These are phyloP conservation scores for Phytophthora tentaculata DNA, from an alignment of 352 stramenopile species.

Conservation along the genomic window DNA sequence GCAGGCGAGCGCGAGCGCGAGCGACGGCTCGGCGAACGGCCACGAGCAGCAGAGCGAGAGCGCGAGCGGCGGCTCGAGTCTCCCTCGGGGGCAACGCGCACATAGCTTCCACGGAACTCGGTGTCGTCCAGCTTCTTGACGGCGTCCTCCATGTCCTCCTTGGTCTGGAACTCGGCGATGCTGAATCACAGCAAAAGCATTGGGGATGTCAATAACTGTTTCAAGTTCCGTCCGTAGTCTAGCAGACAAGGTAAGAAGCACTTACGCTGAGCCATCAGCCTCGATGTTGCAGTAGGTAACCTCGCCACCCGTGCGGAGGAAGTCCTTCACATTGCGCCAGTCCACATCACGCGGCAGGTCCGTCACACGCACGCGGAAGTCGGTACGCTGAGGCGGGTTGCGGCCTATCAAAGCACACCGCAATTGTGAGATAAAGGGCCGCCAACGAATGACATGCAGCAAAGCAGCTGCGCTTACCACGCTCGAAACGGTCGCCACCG, in stretches of 20 bases:
- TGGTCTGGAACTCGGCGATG: constrained; percentile 80
- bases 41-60: constrained; percentile 67
- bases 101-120: constrained; percentile 86
- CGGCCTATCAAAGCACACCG: constrained; percentile 41
- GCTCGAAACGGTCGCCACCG: constrained; percentile 63
- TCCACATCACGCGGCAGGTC: constrained; percentile 80
- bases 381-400: constrained; percentile 76
- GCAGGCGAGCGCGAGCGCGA: constrained; percentile 76
- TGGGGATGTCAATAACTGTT: constrained; percentile 10
- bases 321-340: constrained; percentile 91
- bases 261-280: constrained; percentile 82
- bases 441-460: neutral
- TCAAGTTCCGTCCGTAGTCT: neutral
- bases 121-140: constrained; percentile 90
- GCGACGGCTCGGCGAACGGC: constrained; percentile 59
- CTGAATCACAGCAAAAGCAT: constrained; percentile 35
- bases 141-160: constrained; percentile 86
- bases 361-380: constrained; percentile 80
- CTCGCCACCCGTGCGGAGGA: constrained; percentile 81
- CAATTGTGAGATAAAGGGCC: neutral
- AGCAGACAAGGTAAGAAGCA: constrained; percentile 8
- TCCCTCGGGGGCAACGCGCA: constrained; percentile 67
- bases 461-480: constrained; percentile 43
- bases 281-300: constrained; percentile 89
- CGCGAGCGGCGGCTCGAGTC: constrained; percentile 52